Conservation (phyloP, 164 flowering plant species). For the Tetracentron sinense region DNA sequence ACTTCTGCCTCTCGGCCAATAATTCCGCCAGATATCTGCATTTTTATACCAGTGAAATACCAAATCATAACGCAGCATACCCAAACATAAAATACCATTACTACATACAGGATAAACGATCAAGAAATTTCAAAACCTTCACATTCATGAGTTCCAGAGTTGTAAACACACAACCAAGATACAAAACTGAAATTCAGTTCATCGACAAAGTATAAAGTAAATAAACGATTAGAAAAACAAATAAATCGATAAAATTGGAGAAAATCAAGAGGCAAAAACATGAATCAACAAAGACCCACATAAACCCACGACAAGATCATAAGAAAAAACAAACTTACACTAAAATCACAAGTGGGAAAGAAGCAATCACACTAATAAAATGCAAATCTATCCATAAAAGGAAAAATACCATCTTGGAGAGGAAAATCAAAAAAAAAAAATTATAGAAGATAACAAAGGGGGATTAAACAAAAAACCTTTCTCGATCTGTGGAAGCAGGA, state of each 20-base stretch:
- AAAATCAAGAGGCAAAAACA: background rate
- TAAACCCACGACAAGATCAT: constrained; percentile 1
- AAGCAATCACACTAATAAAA: background rate
- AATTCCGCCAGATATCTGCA: constrained; percentile 68
- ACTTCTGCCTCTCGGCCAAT: constrained; percentile 69
- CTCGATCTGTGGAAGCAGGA: constrained; percentile 57
- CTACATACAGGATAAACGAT: background rate
- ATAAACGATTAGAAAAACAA: background rate
- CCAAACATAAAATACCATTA: background rate
- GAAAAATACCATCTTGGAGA: background rate
- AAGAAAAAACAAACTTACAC: background rate
- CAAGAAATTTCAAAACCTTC: background rate
- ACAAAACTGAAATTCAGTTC: background rate
- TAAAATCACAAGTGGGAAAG: background rate
- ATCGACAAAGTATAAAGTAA: background rate
- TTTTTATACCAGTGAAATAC: constrained; percentile 15
- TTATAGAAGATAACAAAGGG: background rate
- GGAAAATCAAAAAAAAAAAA: background rate
- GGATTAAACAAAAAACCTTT: constrained; percentile 37
- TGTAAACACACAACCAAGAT: background rate
- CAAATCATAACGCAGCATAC: constrained; percentile 7
- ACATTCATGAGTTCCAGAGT: background rate
- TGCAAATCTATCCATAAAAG: background rate
- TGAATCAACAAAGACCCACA: background rate
- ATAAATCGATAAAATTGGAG: background rate